Percentiles rank a stretch among this genome's conserved stretches.
These are phyloP conservation scores for Botrytis fabae DNA, from an alignment of 2,329 filamentous ascomycete genomes.

Conservation along the genomic window DNA sequence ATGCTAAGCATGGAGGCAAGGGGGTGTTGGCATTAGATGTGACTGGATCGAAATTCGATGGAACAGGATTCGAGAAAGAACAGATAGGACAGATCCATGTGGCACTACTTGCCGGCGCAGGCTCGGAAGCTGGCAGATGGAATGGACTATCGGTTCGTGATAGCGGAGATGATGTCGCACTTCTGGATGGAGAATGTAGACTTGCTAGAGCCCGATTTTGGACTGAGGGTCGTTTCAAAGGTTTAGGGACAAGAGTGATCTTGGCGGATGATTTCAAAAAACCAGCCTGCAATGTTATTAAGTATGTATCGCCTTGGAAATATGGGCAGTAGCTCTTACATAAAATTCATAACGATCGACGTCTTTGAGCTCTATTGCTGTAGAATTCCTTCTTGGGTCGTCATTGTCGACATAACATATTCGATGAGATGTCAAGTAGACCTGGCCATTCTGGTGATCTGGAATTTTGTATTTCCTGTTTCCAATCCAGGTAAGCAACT, in stretches of 20 bases:
- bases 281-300: constrained; percentile 60
- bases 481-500: neutral
- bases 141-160: constrained; percentile 47
- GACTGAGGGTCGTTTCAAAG: constrained; percentile 64
- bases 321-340: constrained; percentile 48
- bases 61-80: constrained; percentile 89
- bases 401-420: constrained; percentile 91
- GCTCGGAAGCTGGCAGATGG: constrained; percentile 48
- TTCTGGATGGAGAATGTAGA: constrained; percentile 49
- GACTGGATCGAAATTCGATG: constrained; percentile 87
- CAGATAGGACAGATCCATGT: constrained; percentile 98
- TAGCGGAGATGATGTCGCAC: constrained; percentile 49
- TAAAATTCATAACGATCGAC: constrained; percentile 91
- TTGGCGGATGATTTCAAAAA: constrained; percentile 96
- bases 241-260: constrained; percentile 83
- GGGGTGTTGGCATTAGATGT: constrained; percentile 77
- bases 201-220: constrained; percentile 54
- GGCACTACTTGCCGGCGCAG: constrained; percentile 57
- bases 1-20: constrained; percentile 84
- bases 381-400: constrained; percentile 80
- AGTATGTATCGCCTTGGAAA: constrained; percentile 11
- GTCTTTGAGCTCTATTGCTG: constrained; percentile 84
- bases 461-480: constrained; percentile 89
- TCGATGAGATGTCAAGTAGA: constrained; percentile 93
- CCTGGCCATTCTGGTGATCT: constrained; percentile 91